These are phyloP conservation scores for Xylaria sp. DNA, from an alignment of 2,329 filamentous ascomycete species.

Conservation along the genomic window DNA sequence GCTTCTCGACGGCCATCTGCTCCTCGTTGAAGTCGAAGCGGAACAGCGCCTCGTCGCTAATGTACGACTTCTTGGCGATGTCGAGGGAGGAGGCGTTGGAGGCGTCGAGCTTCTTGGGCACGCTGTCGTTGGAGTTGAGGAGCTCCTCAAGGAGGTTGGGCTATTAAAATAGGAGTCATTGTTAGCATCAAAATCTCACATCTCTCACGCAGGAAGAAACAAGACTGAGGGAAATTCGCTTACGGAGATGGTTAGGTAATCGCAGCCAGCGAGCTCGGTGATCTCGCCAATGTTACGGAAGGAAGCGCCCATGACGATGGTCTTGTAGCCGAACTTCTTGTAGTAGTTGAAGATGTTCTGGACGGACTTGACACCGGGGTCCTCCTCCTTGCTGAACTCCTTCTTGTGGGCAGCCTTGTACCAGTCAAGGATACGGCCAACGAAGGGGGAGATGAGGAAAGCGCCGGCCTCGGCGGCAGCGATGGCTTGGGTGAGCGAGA, in stretches of 20 bases:
- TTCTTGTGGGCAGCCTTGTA: conserved; percentile 97
- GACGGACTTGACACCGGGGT: conserved; percentile 95
- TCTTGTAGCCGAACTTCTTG: conserved; percentile 99
- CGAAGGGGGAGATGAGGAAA: conserved; percentile 98
- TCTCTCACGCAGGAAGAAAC: too few relatives aligned
- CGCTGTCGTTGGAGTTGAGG: conserved; percentile 77
- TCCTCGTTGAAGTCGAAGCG: conserved; percentile 99
- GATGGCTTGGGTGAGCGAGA: conserved; percentile 93
- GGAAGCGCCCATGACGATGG: conserved; percentile 99
- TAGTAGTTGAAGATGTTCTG: conserved; percentile 99
- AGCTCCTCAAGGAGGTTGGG: conserved; percentile 95
- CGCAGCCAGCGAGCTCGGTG: conserved; percentile 96
- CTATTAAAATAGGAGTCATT: conserved; percentile 48
- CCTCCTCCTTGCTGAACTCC: conserved; percentile 86
- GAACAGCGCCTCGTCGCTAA: conserved; percentile 88
- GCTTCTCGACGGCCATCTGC: conserved; percentile 99
- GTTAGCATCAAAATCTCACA: too few relatives aligned
- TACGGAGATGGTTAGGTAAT: conserved; percentile 98
- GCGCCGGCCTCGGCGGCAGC: conserved; percentile 92
- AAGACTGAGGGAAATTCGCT: conserved; percentile 43
- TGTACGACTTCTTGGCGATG: conserved; percentile 88
- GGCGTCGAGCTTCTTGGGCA: conserved; percentile 93
- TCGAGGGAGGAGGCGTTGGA: conserved; percentile 68
- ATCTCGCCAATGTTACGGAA: conserved; percentile 98
- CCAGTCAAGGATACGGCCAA: conserved; percentile 99